phyloP scores from a whole-genome alignment of 2,329 filamentous ascomycete genomes.

The Monilinia polystroma region DNA sequence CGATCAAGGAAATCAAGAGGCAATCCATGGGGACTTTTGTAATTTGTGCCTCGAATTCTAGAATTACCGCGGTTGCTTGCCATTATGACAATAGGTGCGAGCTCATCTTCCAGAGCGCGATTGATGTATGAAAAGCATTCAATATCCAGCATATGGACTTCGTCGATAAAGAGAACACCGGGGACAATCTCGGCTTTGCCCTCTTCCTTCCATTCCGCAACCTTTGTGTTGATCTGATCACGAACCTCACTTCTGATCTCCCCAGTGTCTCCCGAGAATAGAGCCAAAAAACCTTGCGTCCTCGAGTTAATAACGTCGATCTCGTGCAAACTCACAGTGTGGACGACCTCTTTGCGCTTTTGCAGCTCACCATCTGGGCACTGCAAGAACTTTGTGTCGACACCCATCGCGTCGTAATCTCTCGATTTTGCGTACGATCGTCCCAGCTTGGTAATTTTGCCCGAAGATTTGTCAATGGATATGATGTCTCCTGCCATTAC shows the following conservation, averaged over 20 bases:
- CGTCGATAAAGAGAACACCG: conserved; percentile 95
- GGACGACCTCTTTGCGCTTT: conserved; percentile 93
- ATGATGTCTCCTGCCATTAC: conserved; percentile 99
- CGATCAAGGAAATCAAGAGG: conserved; percentile 95
- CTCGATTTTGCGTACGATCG: conserved; percentile 91
- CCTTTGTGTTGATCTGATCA: conserved; percentile 98
- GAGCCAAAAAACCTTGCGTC: conserved; percentile 95
- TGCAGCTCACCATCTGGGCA: conserved; percentile 97
- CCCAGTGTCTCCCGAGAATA: conserved; percentile 97
- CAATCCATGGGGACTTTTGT: conserved; percentile 88
- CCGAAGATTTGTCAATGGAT: conserved; percentile 96
- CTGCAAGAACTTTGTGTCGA: conserved; percentile 96
- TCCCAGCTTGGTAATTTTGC: conserved; percentile 96
- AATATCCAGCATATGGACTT: conserved; percentile 99
- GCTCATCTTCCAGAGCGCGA: conserved; percentile 88
- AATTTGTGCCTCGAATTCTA: conserved; percentile 88
- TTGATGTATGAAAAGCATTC: conserved; percentile 99
- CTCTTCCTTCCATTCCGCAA: conserved; percentile 98
- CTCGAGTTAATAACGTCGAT: conserved; percentile 99
- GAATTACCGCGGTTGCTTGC: conserved; percentile 93
- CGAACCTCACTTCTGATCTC: conserved; percentile 97
- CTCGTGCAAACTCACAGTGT: conserved; percentile 95
- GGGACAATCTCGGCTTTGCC: conserved; percentile 98
- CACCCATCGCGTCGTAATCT: conserved; percentile 99
- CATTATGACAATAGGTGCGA: conserved; percentile 98